A percentile compares a stretch with the other conserved stretches of the same genome.
These are phyloP conservation scores for Penicillium paradoxum DNA, from an alignment of 495 filamentous ascomycete species.

Conservation along the genomic window DNA sequence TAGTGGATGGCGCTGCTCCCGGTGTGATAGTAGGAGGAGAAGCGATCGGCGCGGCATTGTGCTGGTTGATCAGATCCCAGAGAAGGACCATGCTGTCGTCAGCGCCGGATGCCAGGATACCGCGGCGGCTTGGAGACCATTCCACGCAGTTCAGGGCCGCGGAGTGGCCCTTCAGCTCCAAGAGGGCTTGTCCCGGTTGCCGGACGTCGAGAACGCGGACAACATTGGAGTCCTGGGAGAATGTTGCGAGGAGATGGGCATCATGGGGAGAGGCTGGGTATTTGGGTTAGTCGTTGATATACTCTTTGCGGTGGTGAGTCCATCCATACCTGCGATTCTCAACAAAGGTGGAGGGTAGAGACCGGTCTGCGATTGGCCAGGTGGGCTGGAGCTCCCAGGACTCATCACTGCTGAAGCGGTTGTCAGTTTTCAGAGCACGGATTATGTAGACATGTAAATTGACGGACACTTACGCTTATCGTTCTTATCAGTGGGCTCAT, in stretches of 20 bases:
- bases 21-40: conserved; percentile 30
- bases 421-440: not conserved
- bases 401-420: conserved; percentile 32
- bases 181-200: conserved; percentile 89
- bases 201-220: conserved; percentile 95
- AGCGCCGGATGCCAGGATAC: conserved; percentile 83
- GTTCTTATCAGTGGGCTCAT: conserved; percentile 87
- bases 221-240: conserved; percentile 86
- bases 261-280: conserved; percentile 82
- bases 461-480: conserved; percentile 60
- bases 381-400: conserved; percentile 55
- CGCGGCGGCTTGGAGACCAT: conserved; percentile 85
- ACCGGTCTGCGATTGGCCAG: conserved; percentile 68
- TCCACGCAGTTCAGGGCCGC: conserved; percentile 86
- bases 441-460: not conserved
- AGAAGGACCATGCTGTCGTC: conserved; percentile 88
- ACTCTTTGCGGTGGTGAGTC: not conserved
- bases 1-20: conserved; percentile 30
- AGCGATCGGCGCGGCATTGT: conserved; percentile 47
- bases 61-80: conserved; percentile 84
- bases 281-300: not conserved
- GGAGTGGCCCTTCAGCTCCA: conserved; percentile 90
- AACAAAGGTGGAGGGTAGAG: conserved; percentile 79
- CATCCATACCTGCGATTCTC: conserved; percentile 61
- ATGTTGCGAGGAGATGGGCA: conserved; percentile 90